Evolutionary conservation across 345 rosid species (phyloP).

Genomic region (Theobroma cacao): DNA sequence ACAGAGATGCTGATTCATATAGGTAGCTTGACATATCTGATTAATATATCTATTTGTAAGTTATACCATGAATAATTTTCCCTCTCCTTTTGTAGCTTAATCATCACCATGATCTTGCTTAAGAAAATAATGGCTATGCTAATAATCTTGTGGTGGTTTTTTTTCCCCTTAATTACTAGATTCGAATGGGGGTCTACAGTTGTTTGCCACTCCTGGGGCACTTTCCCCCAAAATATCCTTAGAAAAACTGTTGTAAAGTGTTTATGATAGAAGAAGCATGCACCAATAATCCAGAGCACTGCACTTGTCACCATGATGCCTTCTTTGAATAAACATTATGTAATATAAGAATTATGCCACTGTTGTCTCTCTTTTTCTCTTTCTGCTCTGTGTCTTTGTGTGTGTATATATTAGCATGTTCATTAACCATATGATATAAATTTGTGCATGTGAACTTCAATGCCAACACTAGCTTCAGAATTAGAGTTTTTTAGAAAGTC

Average conservation of each 20-base stretch:
- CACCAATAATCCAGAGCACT: background rate
- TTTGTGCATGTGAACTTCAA: background rate
- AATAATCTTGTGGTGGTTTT: background rate
- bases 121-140: background rate
- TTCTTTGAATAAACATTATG: background rate
- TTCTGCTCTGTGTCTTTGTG: no score
- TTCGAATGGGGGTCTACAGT: background rate
- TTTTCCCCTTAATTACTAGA: background rate
- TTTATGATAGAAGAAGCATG: background rate
- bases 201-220: background rate
- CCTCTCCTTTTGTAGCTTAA: background rate
- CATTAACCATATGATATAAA: background rate
- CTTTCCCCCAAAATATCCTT: background rate
- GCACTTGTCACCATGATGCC: background rate
- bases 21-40: constrained; percentile 36
- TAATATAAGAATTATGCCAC: background rate
- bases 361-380: background rate
- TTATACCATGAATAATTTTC: background rate
- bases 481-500: background rate
- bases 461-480: background rate
- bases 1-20: constrained; percentile 96
- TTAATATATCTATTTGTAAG: background rate
- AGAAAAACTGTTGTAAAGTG: background rate
- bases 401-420: background rate
- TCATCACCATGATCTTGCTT: background rate